Base-by-base conservation (phyloP, 148 eudicot species). In the Cornus suecica region DNA sequence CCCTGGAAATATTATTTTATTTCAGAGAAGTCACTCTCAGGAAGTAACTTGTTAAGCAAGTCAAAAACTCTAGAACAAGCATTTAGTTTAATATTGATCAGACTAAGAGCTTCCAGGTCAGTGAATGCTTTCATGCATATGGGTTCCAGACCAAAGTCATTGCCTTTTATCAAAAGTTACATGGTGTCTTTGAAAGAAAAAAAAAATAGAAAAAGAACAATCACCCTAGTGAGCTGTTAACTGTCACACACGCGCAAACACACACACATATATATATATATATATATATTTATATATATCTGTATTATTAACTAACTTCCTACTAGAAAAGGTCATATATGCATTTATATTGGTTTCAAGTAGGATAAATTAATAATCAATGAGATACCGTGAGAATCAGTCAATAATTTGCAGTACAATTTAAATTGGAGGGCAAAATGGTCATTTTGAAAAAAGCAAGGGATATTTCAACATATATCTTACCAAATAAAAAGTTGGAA, bases 31-130 rank as follows among this genome's bases (percentile, higher is more conserved):
- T 68, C 71, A 16, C 22, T n/a, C 10, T 23, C 5, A 28, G 23
- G 15, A n/a, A 15, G 37, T 65, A 34, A 65, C 68, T 65, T 60
- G 69, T 64, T 65, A n/a, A 8, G 29, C 13, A 74, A 74, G 77
- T 65, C 75, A 72, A 72, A 72, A 72, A 13, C 66, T 72, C 75
- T 31, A 60, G 65, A 71, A 15, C 64, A 16, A 58, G 26, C 65
- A 28, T 8, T 65, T 65, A 65, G 22, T 26, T 65, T n/a, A n/a
- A n/a, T n/a, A 22, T 20, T 18, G 25, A 32, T 32, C 37, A 37
- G 42, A 37, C 42, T 48, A 5, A 48, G 54, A 30, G 69, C 24
- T 66, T 68, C 37, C 70, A 22, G 70, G 70, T 68, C n/a, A 37
- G 51, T 32, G 27, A 68, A 25, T 34, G 52, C 8, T 2, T 2